Conservation (phyloP, 208 protist genomes). For the Histomonas meleagridis region DNA sequence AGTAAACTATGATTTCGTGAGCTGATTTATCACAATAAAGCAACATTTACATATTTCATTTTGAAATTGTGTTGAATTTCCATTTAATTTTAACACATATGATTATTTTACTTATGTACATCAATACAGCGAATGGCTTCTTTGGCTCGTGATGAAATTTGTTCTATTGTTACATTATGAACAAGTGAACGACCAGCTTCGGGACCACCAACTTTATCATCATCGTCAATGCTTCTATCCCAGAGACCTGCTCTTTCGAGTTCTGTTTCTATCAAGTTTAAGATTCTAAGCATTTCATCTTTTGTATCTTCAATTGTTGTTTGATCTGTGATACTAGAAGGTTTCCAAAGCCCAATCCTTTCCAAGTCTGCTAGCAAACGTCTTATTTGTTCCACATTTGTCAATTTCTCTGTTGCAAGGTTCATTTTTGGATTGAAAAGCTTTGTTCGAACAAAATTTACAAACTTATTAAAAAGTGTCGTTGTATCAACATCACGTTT, state of each 20-base stretch:
- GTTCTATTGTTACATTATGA: neutral
- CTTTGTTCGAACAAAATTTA: no score
- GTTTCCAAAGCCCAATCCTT: neutral
- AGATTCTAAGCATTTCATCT: constrained; percentile 21
- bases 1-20: no score
- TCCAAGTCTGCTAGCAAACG: neutral
- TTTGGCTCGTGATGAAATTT: neutral
- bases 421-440: no score
- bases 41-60: no score
- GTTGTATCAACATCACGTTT: no score
- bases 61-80: no score
- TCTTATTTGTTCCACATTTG: neutral
- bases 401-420: neutral
- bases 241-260: constrained; percentile 21
- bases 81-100: no score
- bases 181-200: neutral
- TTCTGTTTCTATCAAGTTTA: constrained; percentile 20
- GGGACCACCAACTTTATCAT: neutral
- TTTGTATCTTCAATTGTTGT: constrained; percentile 11
- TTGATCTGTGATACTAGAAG: constrained; percentile 2
- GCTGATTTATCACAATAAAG: no score
- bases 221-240: constrained; percentile 15
- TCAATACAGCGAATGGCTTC: neutral
- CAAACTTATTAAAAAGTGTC: no score
- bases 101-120: no score